phyloP scores from a whole-genome alignment of 2,329 filamentous ascomycete genomes.

The Sporothrix protearum region DNA sequence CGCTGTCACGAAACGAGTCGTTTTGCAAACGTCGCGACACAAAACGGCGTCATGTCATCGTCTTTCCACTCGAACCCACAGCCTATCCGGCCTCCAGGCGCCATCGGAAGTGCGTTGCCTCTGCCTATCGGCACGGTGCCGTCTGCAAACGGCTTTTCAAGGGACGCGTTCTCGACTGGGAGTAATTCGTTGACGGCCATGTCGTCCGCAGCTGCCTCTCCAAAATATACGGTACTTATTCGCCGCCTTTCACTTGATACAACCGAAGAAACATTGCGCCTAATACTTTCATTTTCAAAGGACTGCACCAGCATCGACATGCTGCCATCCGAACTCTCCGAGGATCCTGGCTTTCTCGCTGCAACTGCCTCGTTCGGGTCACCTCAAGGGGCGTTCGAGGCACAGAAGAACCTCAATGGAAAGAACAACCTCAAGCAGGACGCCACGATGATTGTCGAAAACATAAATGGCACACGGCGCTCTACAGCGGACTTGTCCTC shows the following conservation, averaged over 20 bases:
- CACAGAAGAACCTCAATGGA: neutral
- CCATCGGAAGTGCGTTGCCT: constrained; percentile 36
- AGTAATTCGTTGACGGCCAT: neutral
- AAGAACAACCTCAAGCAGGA: neutral
- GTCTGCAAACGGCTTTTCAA: neutral
- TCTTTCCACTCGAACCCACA: constrained; percentile 40
- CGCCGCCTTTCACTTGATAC: neutral
- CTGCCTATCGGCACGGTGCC: constrained; percentile 21
- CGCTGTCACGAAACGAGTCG: neutral
- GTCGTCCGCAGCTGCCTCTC: constrained; percentile 30
- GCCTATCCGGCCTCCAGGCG: constrained; percentile 38
- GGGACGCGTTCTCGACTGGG: neutral
- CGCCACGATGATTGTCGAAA: neutral
- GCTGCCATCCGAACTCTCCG: neutral
- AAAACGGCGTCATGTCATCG: constrained; percentile 44
- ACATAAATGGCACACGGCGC: neutral
- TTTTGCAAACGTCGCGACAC: constrained; percentile 28
- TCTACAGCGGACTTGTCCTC: neutral
- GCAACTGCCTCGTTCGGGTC: neutral
- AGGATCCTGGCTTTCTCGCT: neutral
- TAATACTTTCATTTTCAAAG: neutral
- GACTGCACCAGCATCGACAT: neutral
- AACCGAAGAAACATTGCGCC: neutral
- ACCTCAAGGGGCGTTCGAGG: neutral
- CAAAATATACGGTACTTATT: constrained; percentile 26